These are phyloP conservation scores for Tetrahymena thermophila DNA, from an alignment of 73 alveolate genomes.

Conservation along the genomic window DNA sequence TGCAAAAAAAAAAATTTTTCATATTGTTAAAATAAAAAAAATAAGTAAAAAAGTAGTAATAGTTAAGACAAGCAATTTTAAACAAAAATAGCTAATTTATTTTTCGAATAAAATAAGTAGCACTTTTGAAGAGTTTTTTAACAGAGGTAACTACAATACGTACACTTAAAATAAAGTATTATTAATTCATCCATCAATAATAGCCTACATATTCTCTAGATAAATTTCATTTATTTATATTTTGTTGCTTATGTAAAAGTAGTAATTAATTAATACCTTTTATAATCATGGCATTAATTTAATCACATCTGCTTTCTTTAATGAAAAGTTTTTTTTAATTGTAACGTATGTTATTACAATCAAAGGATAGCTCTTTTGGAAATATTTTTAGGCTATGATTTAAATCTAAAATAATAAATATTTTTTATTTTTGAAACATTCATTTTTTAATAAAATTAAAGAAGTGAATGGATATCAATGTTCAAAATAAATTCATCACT, in stretches of 20 bases:
- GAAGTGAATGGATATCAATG: not conserved
- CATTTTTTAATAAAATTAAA: not conserved
- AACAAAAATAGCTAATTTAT: not conserved
- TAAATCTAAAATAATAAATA: no score
- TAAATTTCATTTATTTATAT: not conserved
- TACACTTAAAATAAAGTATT: not conserved
- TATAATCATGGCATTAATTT: no score
- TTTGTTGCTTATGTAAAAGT: no score
- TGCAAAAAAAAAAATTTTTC: not conserved
- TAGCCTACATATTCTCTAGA: not conserved
- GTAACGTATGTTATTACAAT: no score
- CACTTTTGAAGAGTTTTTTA: not conserved
- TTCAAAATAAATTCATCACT: not conserved
- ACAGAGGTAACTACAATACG: not conserved
- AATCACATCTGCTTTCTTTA: no score
- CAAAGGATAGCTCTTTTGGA: no score
- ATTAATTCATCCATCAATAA: no score
- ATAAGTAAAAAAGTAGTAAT: not conserved
- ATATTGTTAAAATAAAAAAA: not conserved
- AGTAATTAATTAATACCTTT: no score
- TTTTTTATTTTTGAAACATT: not conserved
- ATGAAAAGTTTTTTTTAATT: no score
- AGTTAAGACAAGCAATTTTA: not conserved
- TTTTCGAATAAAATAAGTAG: not conserved
- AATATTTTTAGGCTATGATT: no score